phyloP scores from a whole-genome alignment of 805 yeast species.

The Hanseniaspora pseudoguilliermondii region DNA sequence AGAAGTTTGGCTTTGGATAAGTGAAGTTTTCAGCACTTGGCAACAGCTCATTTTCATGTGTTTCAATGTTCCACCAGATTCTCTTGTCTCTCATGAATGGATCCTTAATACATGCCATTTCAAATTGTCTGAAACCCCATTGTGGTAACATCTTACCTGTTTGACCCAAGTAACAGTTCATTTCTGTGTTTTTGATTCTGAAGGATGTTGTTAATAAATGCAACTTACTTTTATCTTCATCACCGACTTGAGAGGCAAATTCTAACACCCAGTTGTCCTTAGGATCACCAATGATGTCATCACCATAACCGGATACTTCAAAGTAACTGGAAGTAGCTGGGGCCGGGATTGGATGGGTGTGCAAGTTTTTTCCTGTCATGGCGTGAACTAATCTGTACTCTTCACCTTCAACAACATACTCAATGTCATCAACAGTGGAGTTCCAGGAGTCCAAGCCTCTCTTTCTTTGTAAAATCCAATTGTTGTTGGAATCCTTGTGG shows the following conservation, averaged over 20 bases:
- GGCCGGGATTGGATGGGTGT: conserved; percentile 69
- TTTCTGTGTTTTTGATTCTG: conserved; percentile 47
- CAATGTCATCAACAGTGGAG: conserved; percentile 20
- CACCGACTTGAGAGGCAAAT: conserved; percentile 50
- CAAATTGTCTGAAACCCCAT: conserved; percentile 81
- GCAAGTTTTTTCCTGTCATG: conserved; percentile 59
- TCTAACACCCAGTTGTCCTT: conserved; percentile 89
- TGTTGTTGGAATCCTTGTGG: conserved; percentile 75
- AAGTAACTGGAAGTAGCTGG: conserved; percentile 52
- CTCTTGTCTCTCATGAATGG: conserved; percentile 67
- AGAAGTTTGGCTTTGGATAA: conserved; percentile 62
- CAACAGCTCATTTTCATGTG: conserved; percentile 46
- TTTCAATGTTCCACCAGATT: conserved; percentile 82
- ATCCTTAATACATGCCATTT: conserved; percentile 51
- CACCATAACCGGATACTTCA: conserved; percentile 87
- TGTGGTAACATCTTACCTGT: conserved; percentile 56
- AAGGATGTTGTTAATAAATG: conserved; percentile 71
- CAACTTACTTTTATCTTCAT: conserved; percentile 38
- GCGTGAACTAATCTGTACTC: conserved; percentile 60
- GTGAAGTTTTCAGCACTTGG: conserved; percentile 38
- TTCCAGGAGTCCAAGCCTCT: conserved; percentile 29
- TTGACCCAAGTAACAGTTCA: conserved; percentile 70
- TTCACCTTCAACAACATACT: conserved; percentile 47
- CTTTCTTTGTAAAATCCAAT: conserved; percentile 58
- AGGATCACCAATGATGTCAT: conserved; percentile 52